Evolutionary conservation across 495 filamentous ascomycete genomes (phyloP).

Genomic region (Lophiostoma macrostomum): DNA sequence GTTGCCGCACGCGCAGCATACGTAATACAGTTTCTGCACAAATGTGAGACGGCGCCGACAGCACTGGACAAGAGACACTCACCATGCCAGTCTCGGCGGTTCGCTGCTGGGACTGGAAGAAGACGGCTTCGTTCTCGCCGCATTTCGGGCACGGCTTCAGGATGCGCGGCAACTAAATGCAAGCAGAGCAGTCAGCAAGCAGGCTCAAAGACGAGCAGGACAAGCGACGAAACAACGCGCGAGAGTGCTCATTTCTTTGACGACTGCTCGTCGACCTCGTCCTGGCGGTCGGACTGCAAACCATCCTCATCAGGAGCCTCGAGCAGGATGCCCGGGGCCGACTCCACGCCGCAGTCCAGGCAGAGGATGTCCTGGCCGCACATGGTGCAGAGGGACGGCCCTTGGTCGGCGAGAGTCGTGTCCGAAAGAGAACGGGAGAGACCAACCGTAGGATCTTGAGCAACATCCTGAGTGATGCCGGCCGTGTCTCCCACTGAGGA

Average conservation of each 20-base stretch:
- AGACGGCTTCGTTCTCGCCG: slow-evolving; percentile 82
- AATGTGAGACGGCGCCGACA: slow-evolving; percentile 8
- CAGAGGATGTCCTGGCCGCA: slow-evolving; percentile 55
- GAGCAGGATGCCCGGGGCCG: slow-evolving; percentile 34
- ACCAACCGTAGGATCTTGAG: slow-evolving; percentile 96
- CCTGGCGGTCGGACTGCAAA: not conserved
- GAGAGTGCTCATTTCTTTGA: slow-evolving; percentile 30
- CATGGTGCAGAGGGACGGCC: slow-evolving; percentile 48
- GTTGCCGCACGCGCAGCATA: slow-evolving; percentile 87
- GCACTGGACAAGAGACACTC: slow-evolving; percentile 39
- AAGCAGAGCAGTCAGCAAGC: slow-evolving; percentile 32
- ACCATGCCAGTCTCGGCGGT: slow-evolving; percentile 98
- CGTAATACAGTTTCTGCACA: slow-evolving; percentile 89
- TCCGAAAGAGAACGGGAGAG: slow-evolving; percentile 42
- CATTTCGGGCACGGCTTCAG: slow-evolving; percentile 80
- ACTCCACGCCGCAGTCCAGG: slow-evolving; percentile 44
- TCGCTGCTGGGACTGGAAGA: slow-evolving; percentile 97
- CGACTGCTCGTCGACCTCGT: slow-evolving; percentile 26
- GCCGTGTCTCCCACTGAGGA: slow-evolving; percentile 90
- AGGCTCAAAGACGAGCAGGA: slow-evolving; percentile 31
- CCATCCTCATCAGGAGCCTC: slow-evolving; percentile 36
- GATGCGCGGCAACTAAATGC: slow-evolving; percentile 74
- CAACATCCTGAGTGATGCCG: slow-evolving; percentile 94
- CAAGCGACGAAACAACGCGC: slow-evolving; percentile 29
- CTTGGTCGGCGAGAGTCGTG: slow-evolving; percentile 33